A percentile compares a stretch with the other conserved stretches of the same genome.
Conservation (phyloP, 805 yeast species). For the Hanseniaspora pseudoguilliermondii region DNA sequence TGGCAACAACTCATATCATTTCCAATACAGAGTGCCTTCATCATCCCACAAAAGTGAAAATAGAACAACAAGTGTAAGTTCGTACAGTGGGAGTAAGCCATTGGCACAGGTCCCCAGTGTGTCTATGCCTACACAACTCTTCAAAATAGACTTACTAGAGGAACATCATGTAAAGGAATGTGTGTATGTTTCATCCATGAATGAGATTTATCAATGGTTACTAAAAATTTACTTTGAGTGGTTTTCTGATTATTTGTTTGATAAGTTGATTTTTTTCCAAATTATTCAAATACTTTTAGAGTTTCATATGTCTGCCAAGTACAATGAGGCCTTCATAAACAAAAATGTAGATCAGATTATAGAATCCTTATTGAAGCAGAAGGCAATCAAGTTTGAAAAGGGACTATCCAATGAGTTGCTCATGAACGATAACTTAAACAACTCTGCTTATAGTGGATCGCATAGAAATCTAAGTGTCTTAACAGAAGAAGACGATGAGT, state of each 20-base stretch:
- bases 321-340: conserved; percentile 38
- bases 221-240: conserved; percentile 35
- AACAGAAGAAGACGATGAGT: conserved; percentile 20
- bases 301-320: conserved; percentile 38
- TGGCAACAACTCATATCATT: neutral
- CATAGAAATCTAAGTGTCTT: neutral
- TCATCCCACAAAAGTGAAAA: conserved; percentile 14
- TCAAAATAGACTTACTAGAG: conserved; percentile 37
- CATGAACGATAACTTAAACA: conserved; percentile 15
- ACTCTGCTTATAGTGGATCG: neutral
- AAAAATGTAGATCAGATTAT: conserved; percentile 39
- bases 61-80: conserved; percentile 25
- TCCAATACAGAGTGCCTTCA: conserved; percentile 10
- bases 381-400: conserved; percentile 33
- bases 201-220: conserved; percentile 44
- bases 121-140: conserved; percentile 44
- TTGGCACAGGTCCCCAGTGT: conserved; percentile 25
- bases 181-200: conserved; percentile 34
- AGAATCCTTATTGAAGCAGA: conserved; percentile 30
- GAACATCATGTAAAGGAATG: conserved; percentile 40
- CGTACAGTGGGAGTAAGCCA: conserved; percentile 25
- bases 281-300: conserved; percentile 40
- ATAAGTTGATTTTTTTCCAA: conserved; percentile 40
- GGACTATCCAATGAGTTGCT: conserved; percentile 18
- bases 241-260: conserved; percentile 41